Evolutionary conservation across 2,329 filamentous ascomycete species (phyloP), one percentile per base, ranked within the genome.

Genomic region (Hypoxylon sp.): DNA sequence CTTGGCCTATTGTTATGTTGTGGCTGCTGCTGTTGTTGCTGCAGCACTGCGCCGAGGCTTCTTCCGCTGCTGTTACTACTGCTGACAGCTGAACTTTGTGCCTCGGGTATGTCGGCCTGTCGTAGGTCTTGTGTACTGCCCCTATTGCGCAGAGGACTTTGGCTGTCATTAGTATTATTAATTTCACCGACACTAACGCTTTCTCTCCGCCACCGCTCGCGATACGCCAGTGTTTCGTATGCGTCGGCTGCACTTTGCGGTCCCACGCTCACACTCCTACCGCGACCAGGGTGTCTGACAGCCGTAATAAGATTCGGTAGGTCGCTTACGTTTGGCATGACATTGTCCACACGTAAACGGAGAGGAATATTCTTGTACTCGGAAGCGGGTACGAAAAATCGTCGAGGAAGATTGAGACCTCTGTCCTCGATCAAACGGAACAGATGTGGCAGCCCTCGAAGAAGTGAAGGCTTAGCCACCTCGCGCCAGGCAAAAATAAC

Each of bases 171-270:
- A 43, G n/a, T 17, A 5, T 13, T 15, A 9, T 5, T 5, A 43
- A n/a, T 17, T 3, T 13, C 19, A 49, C 74, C 68, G 30, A 23
- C 43, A 9, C 44, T 49, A 6, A 82, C 70, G 68, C 81, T 80
- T 72, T 84, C 81, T 21, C 80, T 70, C 20, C 81, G 72, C 48
- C 76, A 73, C 15, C 80, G 73, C 65, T 96, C 91, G 13, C 93
- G 86, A 67, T 96, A 96, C 4, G 93, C 94, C 37, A 99, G 78
- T 13, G 91, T 91, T 75, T 99, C 94, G 73, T 97, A 96, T 16
- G 91, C 94, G 73, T 99, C 94, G 2, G 94, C 94, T 54, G 92
- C 92, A 34, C 92, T 97, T 73, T 97, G 94, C 1, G 94, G 94
- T 0, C 94, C 94, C 43, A 97, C 83, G 4, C 91, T 96, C 23